Evolutionary conservation across 345 rosid species (phyloP).

Genomic region (Theobroma cacao): DNA sequence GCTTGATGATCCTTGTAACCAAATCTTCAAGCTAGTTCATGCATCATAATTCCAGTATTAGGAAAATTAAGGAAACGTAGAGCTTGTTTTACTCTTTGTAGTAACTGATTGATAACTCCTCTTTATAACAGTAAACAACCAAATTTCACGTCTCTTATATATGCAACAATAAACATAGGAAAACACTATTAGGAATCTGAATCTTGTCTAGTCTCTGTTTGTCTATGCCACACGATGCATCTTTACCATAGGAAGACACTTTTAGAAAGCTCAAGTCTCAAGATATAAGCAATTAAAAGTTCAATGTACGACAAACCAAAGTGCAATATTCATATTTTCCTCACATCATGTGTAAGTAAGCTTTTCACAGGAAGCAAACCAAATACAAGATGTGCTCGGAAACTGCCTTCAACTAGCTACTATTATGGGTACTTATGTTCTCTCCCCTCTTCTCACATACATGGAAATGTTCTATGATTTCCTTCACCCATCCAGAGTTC

Average conservation of each 20-base stretch:
- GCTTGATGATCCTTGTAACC: slow-evolving; percentile 4
- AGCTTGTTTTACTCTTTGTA: background rate
- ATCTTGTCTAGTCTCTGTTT: background rate
- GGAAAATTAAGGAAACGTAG: background rate
- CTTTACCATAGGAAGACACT: background rate
- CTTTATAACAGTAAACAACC: background rate
- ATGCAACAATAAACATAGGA: background rate
- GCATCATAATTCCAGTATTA: background rate
- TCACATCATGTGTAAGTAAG: background rate
- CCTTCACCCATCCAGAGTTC: background rate
- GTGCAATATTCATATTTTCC: background rate
- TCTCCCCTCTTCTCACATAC: background rate
- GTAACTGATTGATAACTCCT: background rate
- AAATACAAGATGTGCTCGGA: background rate
- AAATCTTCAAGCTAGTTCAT: background rate
- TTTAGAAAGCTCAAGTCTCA: background rate
- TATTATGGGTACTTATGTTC: background rate
- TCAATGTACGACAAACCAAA: background rate
- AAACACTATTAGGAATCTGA: background rate
- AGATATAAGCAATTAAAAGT: background rate
- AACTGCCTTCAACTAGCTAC: background rate
- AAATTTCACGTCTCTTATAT: background rate
- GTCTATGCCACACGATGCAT: background rate
- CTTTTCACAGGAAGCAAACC: background rate
- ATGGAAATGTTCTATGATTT: background rate